Conservation (phyloP, 257 asterid genomes). For the Schizonepeta tenuifolia region DNA sequence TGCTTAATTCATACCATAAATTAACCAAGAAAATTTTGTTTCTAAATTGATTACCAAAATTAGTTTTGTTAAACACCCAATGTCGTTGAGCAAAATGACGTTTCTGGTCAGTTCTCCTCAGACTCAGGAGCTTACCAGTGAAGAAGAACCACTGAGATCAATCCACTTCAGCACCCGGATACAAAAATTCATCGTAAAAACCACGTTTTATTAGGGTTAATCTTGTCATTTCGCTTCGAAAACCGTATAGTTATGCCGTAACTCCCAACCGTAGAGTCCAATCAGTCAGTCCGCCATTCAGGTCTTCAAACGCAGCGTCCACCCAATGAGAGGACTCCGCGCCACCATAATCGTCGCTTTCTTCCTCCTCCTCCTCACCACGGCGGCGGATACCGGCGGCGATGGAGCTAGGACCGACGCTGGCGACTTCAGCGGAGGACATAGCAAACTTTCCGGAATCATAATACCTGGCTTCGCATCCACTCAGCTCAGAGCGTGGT, state of each 20-base stretch:
- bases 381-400: conserved; percentile 43
- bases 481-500: conserved; percentile 97
- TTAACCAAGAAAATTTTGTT: too few species aligned
- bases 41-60: too few species aligned
- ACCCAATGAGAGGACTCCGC: conserved; percentile 64
- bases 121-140: conserved; percentile 16
- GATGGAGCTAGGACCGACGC: conserved; percentile 40
- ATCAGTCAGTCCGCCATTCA: conserved; percentile 35
- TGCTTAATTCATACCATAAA: too few species aligned
- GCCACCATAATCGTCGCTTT: conserved; percentile 38
- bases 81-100: too few species aligned
- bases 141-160: not conserved
- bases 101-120: conserved; percentile 1
- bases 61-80: too few species aligned
- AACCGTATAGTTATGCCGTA: conserved; percentile 25
- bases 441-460: conserved; percentile 77
- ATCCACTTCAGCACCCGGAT: not conserved
- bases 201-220: conserved; percentile 2
- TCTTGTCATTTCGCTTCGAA: conserved; percentile 21
- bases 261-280: conserved; percentile 34
- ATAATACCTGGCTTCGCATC: conserved; percentile 99
- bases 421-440: conserved; percentile 55
- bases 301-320: conserved; percentile 36
- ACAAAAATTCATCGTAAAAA: not conserved
- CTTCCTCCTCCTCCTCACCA: conserved; percentile 42